Percentiles rank a stretch among this genome's conserved stretches.
Evolutionary conservation across 2,329 filamentous ascomycete species (phyloP).

Genomic region (Arthroderma sp.): DNA sequence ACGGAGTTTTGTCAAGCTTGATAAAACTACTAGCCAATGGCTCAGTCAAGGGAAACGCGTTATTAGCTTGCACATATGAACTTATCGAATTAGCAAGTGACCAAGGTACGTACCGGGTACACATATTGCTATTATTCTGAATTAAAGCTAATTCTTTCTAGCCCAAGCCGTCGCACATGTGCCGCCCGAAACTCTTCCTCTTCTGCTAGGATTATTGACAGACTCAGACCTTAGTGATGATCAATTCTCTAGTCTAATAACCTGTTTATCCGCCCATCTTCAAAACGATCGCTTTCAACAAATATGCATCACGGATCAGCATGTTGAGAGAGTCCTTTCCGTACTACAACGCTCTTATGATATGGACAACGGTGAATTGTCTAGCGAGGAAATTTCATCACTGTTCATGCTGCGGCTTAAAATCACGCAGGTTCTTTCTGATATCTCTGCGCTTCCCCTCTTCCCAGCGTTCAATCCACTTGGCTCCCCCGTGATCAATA

Average conservation of each 20-base stretch:
- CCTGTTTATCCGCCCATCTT: slow-evolving; percentile 22
- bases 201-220: slow-evolving; percentile 23
- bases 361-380: slow-evolving; percentile 15
- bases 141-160: slow-evolving; percentile 8
- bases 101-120: slow-evolving; percentile 20
- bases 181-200: slow-evolving; percentile 22
- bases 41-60: slow-evolving; percentile 19
- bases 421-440: slow-evolving; percentile 28
- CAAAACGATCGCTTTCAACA: slow-evolving; percentile 27
- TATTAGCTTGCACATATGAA: slow-evolving; percentile 27
- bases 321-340: slow-evolving; percentile 22
- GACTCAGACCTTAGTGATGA: slow-evolving; percentile 16
- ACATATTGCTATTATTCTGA: not conserved
- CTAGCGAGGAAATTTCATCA: slow-evolving; percentile 22
- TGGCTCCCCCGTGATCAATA: slow-evolving; percentile 22
- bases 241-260: slow-evolving; percentile 21
- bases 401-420: slow-evolving; percentile 25
- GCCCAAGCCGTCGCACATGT: slow-evolving; percentile 22
- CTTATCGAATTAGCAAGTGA: slow-evolving; percentile 27
- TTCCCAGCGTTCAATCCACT: slow-evolving; percentile 29
- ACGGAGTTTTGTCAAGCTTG: slow-evolving; percentile 25
- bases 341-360: slow-evolving; percentile 21
- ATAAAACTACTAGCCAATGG: slow-evolving; percentile 23
- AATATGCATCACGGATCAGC: slow-evolving; percentile 20
- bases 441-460: slow-evolving; percentile 25